phyloP scores from a whole-genome alignment of 2,329 filamentous ascomycete genomes.

The Sclerotinia glacialis region DNA sequence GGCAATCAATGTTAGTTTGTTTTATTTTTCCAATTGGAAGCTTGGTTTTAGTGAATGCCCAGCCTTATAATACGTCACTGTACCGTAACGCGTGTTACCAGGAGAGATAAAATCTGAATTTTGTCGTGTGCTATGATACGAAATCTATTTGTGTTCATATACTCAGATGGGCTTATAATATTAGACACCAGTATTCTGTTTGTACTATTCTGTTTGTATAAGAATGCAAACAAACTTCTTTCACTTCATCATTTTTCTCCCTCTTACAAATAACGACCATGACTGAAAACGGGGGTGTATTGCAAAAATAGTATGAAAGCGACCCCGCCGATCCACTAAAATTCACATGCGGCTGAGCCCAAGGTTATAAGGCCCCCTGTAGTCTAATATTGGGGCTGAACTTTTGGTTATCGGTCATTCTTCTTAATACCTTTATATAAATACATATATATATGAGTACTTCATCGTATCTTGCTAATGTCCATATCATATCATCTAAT shows the following conservation, averaged over 20 bases:
- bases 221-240: neutral
- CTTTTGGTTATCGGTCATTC: no score
- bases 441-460: neutral
- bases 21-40: neutral
- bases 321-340: no score
- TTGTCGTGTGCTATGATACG: no score
- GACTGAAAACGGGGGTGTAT: neutral
- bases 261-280: neutral
- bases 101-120: neutral
- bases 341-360: no score
- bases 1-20: neutral
- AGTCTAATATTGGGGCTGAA: no score
- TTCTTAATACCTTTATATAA: no score
- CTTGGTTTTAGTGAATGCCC: constrained; percentile 1
- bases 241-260: neutral
- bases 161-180: no score
- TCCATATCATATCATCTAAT: neutral
- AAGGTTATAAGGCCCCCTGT: no score
- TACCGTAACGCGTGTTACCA: neutral
- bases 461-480: neutral
- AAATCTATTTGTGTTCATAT: no score
- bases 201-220: neutral
- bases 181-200: neutral
- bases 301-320: neutral
- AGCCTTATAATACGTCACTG: constrained; percentile 1